phyloP scores from a whole-genome alignment of 805 yeast genomes.

The Suhomyces vadensis region DNA sequence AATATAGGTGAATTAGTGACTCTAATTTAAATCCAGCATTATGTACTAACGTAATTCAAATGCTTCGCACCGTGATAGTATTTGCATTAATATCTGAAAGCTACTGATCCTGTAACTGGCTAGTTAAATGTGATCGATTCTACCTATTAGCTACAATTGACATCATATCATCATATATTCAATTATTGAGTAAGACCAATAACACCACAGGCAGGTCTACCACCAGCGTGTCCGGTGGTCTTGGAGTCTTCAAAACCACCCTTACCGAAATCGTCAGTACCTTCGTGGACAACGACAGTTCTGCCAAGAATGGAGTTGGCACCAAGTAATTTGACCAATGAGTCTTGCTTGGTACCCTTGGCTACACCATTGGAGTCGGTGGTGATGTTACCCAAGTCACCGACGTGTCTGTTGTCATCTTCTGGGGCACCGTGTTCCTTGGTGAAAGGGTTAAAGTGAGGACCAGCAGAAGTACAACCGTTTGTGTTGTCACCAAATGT shows the following conservation, averaged over 20 bases:
- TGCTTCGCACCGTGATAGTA: too few relatives aligned
- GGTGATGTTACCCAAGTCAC: conserved; percentile 93
- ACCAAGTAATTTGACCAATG: conserved; percentile 78
- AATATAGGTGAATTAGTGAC: too few relatives aligned
- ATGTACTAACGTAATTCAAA: too few relatives aligned
- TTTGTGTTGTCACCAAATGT: conserved; percentile 98
- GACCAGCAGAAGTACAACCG: conserved; percentile 98
- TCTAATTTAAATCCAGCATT: too few relatives aligned
- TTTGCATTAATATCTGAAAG: too few relatives aligned
- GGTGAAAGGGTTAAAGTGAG: conserved; percentile 89
- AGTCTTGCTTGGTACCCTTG: conserved; percentile 83
- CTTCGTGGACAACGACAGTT: conserved; percentile 92
- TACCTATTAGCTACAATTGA: too few relatives aligned
- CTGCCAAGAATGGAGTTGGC: conserved; percentile 89
- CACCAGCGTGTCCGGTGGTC: conserved; percentile 97
- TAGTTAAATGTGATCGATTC: too few relatives aligned
- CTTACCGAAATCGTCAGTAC: conserved; percentile 91
- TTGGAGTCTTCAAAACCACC: conserved; percentile 90
- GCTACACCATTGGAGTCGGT: conserved; percentile 90
- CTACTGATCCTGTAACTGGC: too few relatives aligned
- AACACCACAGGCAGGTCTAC: conserved; percentile 98
- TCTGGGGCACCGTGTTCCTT: conserved; percentile 92
- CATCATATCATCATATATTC: conserved; percentile 4
- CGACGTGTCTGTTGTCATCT: conserved; percentile 81
- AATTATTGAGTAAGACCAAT: conserved; percentile 64